phyloP scores from a whole-genome alignment of 495 filamentous ascomycete species.

The Podospora anserina region DNA sequence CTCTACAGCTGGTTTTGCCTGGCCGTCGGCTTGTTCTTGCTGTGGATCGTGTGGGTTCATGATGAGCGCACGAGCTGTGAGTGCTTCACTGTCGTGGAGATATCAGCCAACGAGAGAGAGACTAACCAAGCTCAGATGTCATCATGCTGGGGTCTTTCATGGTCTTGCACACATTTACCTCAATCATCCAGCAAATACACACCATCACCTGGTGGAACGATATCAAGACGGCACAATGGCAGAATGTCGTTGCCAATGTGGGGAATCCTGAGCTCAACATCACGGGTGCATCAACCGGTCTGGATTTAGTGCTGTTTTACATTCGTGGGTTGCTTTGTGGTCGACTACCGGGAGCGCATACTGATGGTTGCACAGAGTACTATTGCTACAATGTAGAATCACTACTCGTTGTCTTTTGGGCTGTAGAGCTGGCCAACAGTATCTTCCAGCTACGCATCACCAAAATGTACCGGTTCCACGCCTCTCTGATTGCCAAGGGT shows the following conservation, averaged over 20 bases:
- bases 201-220: slow-evolving; percentile 42
- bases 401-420: slow-evolving; percentile 48
- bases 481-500: slow-evolving; percentile 36
- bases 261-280: slow-evolving; percentile 45
- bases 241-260: slow-evolving; percentile 35
- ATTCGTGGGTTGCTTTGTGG: slow-evolving; percentile 35
- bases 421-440: slow-evolving; percentile 39
- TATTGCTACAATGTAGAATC: slow-evolving; percentile 50
- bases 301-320: slow-evolving; percentile 47
- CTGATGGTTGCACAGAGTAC: slow-evolving; percentile 34
- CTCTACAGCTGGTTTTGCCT: slow-evolving; percentile 44
- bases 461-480: slow-evolving; percentile 26
- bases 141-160: slow-evolving; percentile 41
- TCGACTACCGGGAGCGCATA: neutral
- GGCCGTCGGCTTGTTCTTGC: slow-evolving; percentile 33
- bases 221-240: slow-evolving; percentile 42
- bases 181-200: slow-evolving; percentile 47
- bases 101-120: too few relatives aligned
- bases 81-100: slow-evolving; percentile 15
- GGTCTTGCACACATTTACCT: slow-evolving; percentile 39
- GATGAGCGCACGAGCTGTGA: slow-evolving; percentile 48
- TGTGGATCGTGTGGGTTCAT: slow-evolving; percentile 43
- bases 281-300: slow-evolving; percentile 41
- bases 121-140: slow-evolving; percentile 36
- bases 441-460: slow-evolving; percentile 33